These are phyloP conservation scores for Paraglomus brasilianum DNA, from an alignment of 192 early-diverging fungal genomes.

Conservation along the genomic window DNA sequence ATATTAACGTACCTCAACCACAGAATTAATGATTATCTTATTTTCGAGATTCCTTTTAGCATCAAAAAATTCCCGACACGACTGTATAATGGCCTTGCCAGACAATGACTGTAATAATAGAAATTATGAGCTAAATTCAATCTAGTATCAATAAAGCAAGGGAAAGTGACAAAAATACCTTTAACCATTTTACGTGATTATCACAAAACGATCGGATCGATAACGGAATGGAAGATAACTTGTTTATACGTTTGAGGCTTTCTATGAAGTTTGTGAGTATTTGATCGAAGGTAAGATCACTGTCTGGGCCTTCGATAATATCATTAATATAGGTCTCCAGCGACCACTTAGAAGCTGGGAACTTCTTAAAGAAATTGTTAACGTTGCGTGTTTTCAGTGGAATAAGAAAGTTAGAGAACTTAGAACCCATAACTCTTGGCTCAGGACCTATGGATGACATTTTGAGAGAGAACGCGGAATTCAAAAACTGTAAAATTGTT, in stretches of 20 bases:
- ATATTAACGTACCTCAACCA: constrained; percentile 25
- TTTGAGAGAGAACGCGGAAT: too few relatives aligned
- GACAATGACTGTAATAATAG: constrained; percentile 27
- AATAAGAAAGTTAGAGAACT: constrained; percentile 17
- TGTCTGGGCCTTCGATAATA: neutral
- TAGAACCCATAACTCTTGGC: neutral
- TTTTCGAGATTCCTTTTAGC: constrained; percentile 14
- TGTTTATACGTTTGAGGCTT: constrained; percentile 20
- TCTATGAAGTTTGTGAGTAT: constrained; percentile 14
- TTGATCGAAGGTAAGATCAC: constrained; percentile 15
- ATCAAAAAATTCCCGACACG: constrained; percentile 10
- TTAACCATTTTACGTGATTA: constrained; percentile 5
- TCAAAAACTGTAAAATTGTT: too few relatives aligned
- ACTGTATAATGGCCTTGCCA: neutral
- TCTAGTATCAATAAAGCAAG: neutral
- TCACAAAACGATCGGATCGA: constrained; percentile 10
- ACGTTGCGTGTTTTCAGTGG: neutral
- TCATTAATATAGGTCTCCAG: constrained; percentile 24
- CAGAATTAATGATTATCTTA: neutral
- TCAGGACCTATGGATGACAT: neutral
- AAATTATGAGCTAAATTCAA: constrained; percentile 25
- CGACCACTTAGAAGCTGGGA: constrained; percentile 25
- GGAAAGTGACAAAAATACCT: neutral
- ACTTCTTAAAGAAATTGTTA: constrained; percentile 23
- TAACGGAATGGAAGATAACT: constrained; percentile 8